phyloP scores from a whole-genome alignment of 331 rosid species.

The Malus hybrid region DNA sequence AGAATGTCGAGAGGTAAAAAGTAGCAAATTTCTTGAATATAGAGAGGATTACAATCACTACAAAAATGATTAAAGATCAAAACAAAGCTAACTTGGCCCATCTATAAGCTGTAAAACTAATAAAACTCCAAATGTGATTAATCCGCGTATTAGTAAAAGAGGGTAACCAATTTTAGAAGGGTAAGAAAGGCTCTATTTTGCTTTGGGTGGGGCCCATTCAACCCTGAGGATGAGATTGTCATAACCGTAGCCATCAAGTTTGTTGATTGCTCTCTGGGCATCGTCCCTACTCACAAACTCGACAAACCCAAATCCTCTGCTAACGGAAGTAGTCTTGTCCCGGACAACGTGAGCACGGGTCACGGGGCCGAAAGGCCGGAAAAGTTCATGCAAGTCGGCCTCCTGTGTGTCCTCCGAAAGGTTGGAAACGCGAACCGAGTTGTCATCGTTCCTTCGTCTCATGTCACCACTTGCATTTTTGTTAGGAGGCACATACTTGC shows the following conservation, averaged over 20 bases:
- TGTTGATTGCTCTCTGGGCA: slow-evolving; percentile 83
- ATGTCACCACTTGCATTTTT: slow-evolving; percentile 36
- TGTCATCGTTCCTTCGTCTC: slow-evolving; percentile 89
- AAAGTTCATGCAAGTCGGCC: slow-evolving; percentile 74
- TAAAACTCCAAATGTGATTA: too few species aligned
- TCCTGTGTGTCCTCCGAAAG: slow-evolving; percentile 91
- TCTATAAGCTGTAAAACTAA: too few species aligned
- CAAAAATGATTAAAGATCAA: too few species aligned
- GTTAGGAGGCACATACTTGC: slow-evolving; percentile 79
- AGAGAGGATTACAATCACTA: too few species aligned
- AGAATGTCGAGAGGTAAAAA: too few species aligned
- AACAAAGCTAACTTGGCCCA: too few species aligned
- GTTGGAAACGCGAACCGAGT: slow-evolving; percentile 88
- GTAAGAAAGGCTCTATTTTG: too few species aligned
- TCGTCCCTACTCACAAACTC: slow-evolving; percentile 86
- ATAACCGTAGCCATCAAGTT: slow-evolving; percentile 88
- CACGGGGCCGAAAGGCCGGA: slow-evolving; percentile 79
- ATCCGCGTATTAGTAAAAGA: too few species aligned
- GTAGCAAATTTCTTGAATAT: too few species aligned
- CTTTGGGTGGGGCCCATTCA: slow-evolving; percentile 88
- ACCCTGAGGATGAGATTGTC: slow-evolving; percentile 92
- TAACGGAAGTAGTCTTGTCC: slow-evolving; percentile 75
- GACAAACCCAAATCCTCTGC: slow-evolving; percentile 94
- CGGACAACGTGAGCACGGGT: slow-evolving; percentile 87
- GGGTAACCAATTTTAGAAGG: too few species aligned